Evolutionary conservation across 345 rosid genomes (phyloP).

Genomic region (Linum usitatissimum): DNA sequence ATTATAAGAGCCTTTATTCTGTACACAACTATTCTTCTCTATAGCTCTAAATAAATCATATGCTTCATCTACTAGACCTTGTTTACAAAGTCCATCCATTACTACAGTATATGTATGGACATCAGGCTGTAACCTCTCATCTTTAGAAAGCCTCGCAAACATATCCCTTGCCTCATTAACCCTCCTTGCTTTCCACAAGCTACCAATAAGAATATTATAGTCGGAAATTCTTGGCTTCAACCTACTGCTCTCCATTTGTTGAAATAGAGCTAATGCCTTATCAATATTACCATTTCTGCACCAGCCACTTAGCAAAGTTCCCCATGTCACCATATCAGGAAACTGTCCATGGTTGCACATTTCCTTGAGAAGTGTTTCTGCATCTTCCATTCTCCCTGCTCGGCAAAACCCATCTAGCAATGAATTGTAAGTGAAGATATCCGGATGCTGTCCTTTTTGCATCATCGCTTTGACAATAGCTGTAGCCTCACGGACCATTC

Average conservation of each 20-base stretch:
- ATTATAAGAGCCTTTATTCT: too few species aligned
- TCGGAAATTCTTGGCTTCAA: neutral
- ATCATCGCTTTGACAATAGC: neutral
- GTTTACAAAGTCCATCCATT: neutral
- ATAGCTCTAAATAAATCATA: too few species aligned
- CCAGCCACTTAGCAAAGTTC: neutral
- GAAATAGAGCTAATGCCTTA: slow-evolving; percentile 1
- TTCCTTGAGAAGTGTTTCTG: neutral
- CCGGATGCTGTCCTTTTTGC: neutral
- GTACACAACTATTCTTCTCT: too few species aligned
- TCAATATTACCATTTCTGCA: slow-evolving; percentile 1
- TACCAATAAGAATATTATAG: neutral
- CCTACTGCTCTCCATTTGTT: neutral
- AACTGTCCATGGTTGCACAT: neutral
- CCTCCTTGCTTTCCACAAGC: neutral
- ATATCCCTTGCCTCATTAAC: neutral
- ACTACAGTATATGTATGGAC: neutral
- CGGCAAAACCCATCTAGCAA: neutral
- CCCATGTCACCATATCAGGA: neutral
- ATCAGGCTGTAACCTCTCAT: neutral
- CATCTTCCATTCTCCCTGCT: neutral
- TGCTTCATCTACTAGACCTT: neutral
- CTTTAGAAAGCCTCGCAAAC: neutral
- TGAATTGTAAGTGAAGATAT: neutral
- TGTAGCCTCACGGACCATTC: slow-evolving; percentile 2